Percentiles rank a stretch among this genome's conserved stretches.
These are phyloP conservation scores for Brassica balearica DNA, from an alignment of 441 rosid species.

Conservation along the genomic window DNA sequence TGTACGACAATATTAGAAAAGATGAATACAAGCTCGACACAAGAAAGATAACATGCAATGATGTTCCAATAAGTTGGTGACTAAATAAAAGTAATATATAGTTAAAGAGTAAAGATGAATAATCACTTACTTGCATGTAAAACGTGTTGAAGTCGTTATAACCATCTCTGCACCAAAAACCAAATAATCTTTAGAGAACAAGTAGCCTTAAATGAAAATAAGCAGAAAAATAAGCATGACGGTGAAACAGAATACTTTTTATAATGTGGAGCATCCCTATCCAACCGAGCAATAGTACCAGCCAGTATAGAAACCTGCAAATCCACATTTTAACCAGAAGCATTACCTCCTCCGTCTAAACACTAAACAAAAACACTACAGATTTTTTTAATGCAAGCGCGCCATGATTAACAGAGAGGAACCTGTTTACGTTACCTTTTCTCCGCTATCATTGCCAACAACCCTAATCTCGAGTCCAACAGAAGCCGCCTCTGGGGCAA, in stretches of 20 bases:
- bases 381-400: background rate
- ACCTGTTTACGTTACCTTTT: slow-evolving; percentile 67
- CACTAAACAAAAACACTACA: background rate
- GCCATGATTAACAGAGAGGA: background rate
- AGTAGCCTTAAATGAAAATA: slow-evolving; percentile 6
- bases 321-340: slow-evolving; percentile 26
- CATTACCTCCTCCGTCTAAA: background rate
- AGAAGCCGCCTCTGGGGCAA: slow-evolving; percentile 92
- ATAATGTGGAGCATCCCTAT: slow-evolving; percentile 94
- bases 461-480: slow-evolving; percentile 99
- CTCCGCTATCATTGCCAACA: slow-evolving; percentile 99
- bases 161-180: slow-evolving; percentile 82
- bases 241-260: slow-evolving; percentile 61
- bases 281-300: slow-evolving; percentile 97
- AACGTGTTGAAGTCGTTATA: slow-evolving; percentile 99
- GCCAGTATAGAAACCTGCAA: slow-evolving; percentile 96
- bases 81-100: background rate
- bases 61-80: background rate
- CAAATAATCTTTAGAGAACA: slow-evolving; percentile 2
- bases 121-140: slow-evolving; percentile 93
- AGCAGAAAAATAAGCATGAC: slow-evolving; percentile 26
- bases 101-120: background rate
- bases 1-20: no score
- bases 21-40: background rate
- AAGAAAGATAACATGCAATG: slow-evolving; percentile 10